Base-by-base conservation (phyloP, 2,329 filamentous ascomycete species). In the Colletotrichum scovillei region DNA sequence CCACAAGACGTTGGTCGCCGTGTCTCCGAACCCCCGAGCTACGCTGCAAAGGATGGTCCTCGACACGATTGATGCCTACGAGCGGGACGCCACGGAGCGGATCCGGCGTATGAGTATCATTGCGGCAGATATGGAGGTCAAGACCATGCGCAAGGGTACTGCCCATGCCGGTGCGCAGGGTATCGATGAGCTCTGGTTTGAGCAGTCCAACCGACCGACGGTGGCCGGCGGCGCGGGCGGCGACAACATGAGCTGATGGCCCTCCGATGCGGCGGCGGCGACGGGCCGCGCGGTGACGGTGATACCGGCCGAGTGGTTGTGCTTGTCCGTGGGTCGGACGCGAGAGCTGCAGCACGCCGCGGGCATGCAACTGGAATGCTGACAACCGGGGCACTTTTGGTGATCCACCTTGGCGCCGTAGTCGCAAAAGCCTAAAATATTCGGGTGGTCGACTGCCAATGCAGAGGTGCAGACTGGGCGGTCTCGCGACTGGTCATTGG, bases 31-130 rank as follows among this genome's bases (percentile, higher is more conserved):
- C 72, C 84, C 91, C 3, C 90, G 96, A 46, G 86, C 87, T 14
- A 87, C 90, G 60, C 91, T 97, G 78, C 95, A 98, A 80, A 84
- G 86, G 30, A 87, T 92, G 7, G 91, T 93, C 0, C 85, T 97
- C 26, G 85, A 90, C 24, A 91, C 91, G 71, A 90, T 95, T 2
- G 88, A 89, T 67, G 88, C 89, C 32, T 97, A 97, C 78, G 92
- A 95, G 78, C 88, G 90, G 63, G 92, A 94, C 74, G 91, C 95
- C 6, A 88, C 94, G 65, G 88, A 97, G 76, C 91, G 94, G 56
- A 87, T 98, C 65, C 87, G 95, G 65, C 91, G 93, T 59, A 92
- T 98, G 79, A 95, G 93, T 76, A 89, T 97, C 73, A 82, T 92
- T 5, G 89, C 92, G 32, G 93, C 94, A 0, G 93, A 94, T 8